These are phyloP conservation scores for Lodderomyces oxycetoniae DNA, from an alignment of 1,139 yeast species.

Conservation along the genomic window DNA sequence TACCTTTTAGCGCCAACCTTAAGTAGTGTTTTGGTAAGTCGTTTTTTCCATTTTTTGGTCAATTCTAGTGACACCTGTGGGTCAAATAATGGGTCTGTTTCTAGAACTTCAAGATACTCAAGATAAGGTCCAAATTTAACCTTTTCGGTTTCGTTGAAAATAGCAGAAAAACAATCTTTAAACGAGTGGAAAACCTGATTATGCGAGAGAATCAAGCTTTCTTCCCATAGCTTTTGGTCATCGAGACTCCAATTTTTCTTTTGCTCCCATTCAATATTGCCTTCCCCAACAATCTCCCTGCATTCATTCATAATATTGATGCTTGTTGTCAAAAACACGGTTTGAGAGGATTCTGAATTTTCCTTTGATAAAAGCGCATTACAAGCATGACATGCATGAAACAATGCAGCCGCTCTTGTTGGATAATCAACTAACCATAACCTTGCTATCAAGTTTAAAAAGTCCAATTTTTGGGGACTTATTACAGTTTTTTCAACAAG, in stretches of 20 bases:
- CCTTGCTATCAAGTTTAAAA: conserved; percentile 43
- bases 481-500: neutral
- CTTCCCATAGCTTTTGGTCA: conserved; percentile 52
- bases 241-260: conserved; percentile 41
- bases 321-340: conserved; percentile 26
- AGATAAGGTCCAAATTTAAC: conserved; percentile 62
- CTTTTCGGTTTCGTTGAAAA: conserved; percentile 46
- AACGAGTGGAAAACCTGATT: conserved; percentile 46
- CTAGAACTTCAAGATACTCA: conserved; percentile 46
- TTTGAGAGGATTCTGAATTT: conserved; percentile 14
- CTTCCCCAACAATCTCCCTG: conserved; percentile 30
- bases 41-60: conserved; percentile 49
- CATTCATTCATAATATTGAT: conserved; percentile 26
- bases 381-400: conserved; percentile 49
- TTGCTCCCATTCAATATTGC: conserved; percentile 32
- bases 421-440: conserved; percentile 60
- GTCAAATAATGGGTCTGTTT: conserved; percentile 43
- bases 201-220: conserved; percentile 45
- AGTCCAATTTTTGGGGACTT: conserved; percentile 15
- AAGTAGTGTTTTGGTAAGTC: conserved; percentile 44
- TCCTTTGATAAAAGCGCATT: conserved; percentile 29
- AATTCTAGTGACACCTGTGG: conserved; percentile 34
- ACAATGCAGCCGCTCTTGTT: conserved; percentile 48
- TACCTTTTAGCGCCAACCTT: conserved; percentile 57
- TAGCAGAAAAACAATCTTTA: conserved; percentile 37